A percentile compares a stretch with the other conserved stretches of the same genome.
Evolutionary conservation across 345 rosid genomes (phyloP).

Genomic region (Anastatica hierochuntica): DNA sequence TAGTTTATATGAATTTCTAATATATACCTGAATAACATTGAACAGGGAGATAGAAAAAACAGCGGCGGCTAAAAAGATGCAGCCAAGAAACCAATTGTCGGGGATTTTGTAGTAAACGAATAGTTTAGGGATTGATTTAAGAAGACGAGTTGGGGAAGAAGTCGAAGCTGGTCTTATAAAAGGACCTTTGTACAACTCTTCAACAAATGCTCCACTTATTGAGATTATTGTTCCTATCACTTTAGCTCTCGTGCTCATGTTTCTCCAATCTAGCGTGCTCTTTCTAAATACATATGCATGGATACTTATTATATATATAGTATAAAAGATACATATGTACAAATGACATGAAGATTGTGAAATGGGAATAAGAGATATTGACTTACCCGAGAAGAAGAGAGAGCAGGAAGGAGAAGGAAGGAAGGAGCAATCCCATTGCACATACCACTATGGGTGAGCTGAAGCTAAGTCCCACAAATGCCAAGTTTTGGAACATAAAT

Average conservation of each 20-base stretch:
- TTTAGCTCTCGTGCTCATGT: slow-evolving; percentile 36
- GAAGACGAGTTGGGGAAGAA: slow-evolving; percentile 25
- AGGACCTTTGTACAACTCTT: slow-evolving; percentile 51
- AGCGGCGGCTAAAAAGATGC: slow-evolving; percentile 59
- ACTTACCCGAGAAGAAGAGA: slow-evolving; percentile 46
- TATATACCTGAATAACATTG: slow-evolving; percentile 56
- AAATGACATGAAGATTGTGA: too few relatives aligned
- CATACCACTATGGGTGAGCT: slow-evolving; percentile 83
- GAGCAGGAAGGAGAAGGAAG: slow-evolving; percentile 57
- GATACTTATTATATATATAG: too few relatives aligned
- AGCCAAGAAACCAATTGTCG: slow-evolving; percentile 62
- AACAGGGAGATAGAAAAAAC: slow-evolving; percentile 45
- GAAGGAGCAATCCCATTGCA: slow-evolving; percentile 63
- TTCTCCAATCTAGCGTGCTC: slow-evolving; percentile 41
- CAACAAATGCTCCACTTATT: slow-evolving; percentile 41
- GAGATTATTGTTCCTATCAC: slow-evolving; percentile 45
- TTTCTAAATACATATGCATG: slow-evolving; percentile 27
- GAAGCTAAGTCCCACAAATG: slow-evolving; percentile 53
- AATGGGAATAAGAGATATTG: background rate
- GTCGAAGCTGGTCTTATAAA: slow-evolving; percentile 33
- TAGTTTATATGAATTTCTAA: too few relatives aligned
- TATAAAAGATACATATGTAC: too few relatives aligned
- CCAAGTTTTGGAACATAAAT: slow-evolving; percentile 53
- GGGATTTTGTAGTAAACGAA: slow-evolving; percentile 46
- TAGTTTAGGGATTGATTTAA: slow-evolving; percentile 24